phyloP scores from a whole-genome alignment of 139 green algal genomes.

The Chara braunii region DNA sequence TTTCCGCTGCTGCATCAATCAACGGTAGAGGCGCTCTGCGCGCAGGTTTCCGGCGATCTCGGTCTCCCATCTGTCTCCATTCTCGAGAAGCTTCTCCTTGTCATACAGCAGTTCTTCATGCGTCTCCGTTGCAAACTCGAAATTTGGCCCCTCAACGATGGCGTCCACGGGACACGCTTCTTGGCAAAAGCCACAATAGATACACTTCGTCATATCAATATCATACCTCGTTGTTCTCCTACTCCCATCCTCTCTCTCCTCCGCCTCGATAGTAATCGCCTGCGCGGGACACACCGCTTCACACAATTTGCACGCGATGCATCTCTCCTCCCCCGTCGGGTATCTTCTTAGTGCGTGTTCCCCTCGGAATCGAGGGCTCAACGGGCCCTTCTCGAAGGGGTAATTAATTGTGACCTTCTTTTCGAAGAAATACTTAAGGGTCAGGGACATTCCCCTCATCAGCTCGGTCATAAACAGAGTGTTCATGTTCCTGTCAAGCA shows the following conservation, averaged over 20 bases:
- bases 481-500: slow-evolving; percentile 83
- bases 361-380: slow-evolving; percentile 92
- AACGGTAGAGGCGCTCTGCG: slow-evolving; percentile 29
- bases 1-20: too few relatives aligned
- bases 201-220: slow-evolving; percentile 99
- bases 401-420: slow-evolving; percentile 98
- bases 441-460: slow-evolving; percentile 75
- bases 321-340: slow-evolving; percentile 95
- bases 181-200: slow-evolving; percentile 90
- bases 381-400: slow-evolving; percentile 95
- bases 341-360: slow-evolving; percentile 95
- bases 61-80: slow-evolving; percentile 94
- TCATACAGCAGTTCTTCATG: slow-evolving; percentile 98
- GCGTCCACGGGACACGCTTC: slow-evolving; percentile 98
- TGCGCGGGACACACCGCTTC: slow-evolving; percentile 82
- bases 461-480: slow-evolving; percentile 97
- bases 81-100: slow-evolving; percentile 99
- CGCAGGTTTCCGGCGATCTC: slow-evolving; percentile 90
- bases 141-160: slow-evolving; percentile 97
- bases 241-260: slow-evolving; percentile 95
- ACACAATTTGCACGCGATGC: slow-evolving; percentile 99
- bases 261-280: slow-evolving; percentile 98
- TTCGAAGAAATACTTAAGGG: slow-evolving; percentile 94
- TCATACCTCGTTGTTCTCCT: slow-evolving; percentile 88
- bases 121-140: slow-evolving; percentile 94